These are phyloP conservation scores for Warburgia ugandensis DNA, from an alignment of 164 flowering plant genomes.

Conservation along the genomic window DNA sequence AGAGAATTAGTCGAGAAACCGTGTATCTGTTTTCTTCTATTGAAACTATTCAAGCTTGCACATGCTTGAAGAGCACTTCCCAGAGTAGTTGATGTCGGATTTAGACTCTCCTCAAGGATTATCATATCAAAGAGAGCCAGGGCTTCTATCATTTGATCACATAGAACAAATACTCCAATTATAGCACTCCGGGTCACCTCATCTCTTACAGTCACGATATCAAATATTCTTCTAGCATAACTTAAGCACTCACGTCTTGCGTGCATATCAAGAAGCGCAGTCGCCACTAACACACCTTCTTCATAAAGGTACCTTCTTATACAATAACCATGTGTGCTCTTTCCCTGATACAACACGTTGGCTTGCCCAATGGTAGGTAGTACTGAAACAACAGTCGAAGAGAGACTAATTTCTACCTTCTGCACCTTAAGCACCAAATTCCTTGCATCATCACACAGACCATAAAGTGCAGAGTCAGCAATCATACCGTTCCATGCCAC, in stretches of 20 bases:
- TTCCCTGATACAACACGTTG: conserved; percentile 41
- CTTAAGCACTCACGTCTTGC: conserved; percentile 39
- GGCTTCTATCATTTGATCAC: conserved; percentile 37
- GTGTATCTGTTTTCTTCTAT: conserved; percentile 43
- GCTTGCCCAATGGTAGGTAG: conserved; percentile 45
- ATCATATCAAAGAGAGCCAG: conserved; percentile 33
- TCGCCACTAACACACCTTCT: conserved; percentile 35
- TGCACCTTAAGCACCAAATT: conserved; percentile 44
- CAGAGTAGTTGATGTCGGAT: conserved; percentile 33
- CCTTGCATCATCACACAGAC: conserved; percentile 27
- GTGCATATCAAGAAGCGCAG: conserved; percentile 67
- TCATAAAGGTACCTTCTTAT: conserved; percentile 30
- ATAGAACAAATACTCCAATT: conserved; percentile 44
- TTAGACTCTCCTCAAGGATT: conserved; percentile 19
- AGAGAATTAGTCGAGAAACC: conserved; percentile 39
- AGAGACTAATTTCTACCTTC: conserved; percentile 25
- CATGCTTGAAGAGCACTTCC: conserved; percentile 52
- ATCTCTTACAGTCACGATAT: conserved; percentile 30
- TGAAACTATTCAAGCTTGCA: conserved; percentile 33
- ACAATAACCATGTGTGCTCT: conserved; percentile 43
- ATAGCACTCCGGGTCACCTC: conserved; percentile 71
- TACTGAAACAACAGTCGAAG: conserved; percentile 48
- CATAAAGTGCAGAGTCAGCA: conserved; percentile 51
- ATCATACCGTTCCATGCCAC: conserved; percentile 80
- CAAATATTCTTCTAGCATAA: conserved; percentile 39